Evolutionary conservation across 495 filamentous ascomycete species (phyloP), one percentile per base, ranked within the genome.

Genomic region (Tuber calosporum): DNA sequence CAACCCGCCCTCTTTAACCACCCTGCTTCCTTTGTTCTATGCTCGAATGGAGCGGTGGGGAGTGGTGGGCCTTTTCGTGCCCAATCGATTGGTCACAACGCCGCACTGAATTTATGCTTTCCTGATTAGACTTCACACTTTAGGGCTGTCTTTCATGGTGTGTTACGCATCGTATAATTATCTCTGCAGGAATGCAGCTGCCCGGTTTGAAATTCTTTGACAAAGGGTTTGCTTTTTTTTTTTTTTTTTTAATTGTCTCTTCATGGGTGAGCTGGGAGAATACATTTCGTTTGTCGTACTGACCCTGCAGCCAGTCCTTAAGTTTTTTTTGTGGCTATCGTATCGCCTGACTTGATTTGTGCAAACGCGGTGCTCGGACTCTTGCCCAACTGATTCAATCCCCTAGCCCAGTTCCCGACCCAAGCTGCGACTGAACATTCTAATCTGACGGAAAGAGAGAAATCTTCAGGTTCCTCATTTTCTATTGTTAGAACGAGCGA

Each of bases 331-430:
- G 26, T 34, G 53, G 43, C 22, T 36, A 67, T 43, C 26, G 62
- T 62, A 78, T 73, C 74, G 75, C 67, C 68, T 78, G 74, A 78
- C 76, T 67, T 43, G 37, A n/a, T 73, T 77, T 9, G 42, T 71
- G 69, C 73, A 77, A 75, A 76, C 74, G 68, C 39, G 13, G 38
- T 41, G 17, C 69, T 69, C 45, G 67, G 72, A n/a, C 66, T 74
- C 26, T 41, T 75, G 67, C 72, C 39, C 69, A 69, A 69, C 70
- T 73, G 72, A 38, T 39, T 37, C 66, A 69, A 69, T 69, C 30
- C 37, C 43, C 66, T 62, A 66, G 34, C 74, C 45, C 30, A 58
- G 41, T 68, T 76, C 43, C 42, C 74, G 69, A 37, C 30, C 37
- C 58, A 75, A 37, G 41, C 42, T 69, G 58, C 69, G 62, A 66